Percentiles rank a stretch among this genome's conserved stretches.
These are phyloP conservation scores for Backusella macrospora DNA, from an alignment of 192 early-diverging fungal species.

Conservation along the genomic window DNA sequence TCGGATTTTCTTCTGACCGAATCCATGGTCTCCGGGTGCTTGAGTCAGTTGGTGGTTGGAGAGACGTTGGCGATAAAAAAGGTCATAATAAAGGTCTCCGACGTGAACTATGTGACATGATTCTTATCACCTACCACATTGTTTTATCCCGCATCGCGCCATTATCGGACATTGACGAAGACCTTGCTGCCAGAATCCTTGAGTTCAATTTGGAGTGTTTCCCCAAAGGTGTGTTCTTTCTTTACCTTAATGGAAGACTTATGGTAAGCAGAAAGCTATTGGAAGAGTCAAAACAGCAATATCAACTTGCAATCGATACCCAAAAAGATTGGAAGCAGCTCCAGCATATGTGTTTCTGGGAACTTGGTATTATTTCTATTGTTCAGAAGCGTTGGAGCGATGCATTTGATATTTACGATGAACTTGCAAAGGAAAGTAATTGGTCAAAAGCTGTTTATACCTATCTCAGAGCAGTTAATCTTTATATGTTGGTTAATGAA, in stretches of 20 bases:
- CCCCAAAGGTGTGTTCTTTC: slow-evolving; percentile 72
- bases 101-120: slow-evolving; percentile 76
- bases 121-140: slow-evolving; percentile 75
- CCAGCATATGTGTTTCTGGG: slow-evolving; percentile 85
- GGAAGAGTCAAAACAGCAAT: slow-evolving; percentile 61
- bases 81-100: slow-evolving; percentile 60
- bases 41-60: slow-evolving; percentile 74
- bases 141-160: slow-evolving; percentile 73
- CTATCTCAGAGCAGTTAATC: slow-evolving; percentile 67
- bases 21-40: slow-evolving; percentile 75
- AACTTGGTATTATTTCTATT: slow-evolving; percentile 69
- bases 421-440: slow-evolving; percentile 74
- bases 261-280: slow-evolving; percentile 60
- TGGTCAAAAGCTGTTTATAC: slow-evolving; percentile 88
- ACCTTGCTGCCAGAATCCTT: slow-evolving; percentile 64
- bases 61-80: slow-evolving; percentile 14
- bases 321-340: slow-evolving; percentile 77
- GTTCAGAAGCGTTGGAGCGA: slow-evolving; percentile 63
- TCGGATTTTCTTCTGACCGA: slow-evolving; percentile 82
- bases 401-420: slow-evolving; percentile 62
- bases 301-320: slow-evolving; percentile 55
- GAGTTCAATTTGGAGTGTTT: slow-evolving; percentile 53
- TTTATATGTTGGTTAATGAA: slow-evolving; percentile 45
- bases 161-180: slow-evolving; percentile 68
- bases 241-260: slow-evolving; percentile 69